Conservation (phyloP, 129 eudicot genomes). For the Mikania micrantha region DNA sequence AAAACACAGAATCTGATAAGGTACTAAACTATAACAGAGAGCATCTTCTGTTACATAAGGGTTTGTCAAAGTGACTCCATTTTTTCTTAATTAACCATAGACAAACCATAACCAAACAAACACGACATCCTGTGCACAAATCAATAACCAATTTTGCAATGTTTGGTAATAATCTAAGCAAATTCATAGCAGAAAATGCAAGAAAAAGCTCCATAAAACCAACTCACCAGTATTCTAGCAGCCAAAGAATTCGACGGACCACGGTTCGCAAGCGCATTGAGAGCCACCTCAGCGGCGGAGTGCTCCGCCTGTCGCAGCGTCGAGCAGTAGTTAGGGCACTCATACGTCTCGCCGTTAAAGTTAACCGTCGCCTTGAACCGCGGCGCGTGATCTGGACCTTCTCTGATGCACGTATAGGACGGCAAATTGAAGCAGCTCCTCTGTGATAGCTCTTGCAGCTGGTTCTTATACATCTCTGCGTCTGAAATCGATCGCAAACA, state of each 20-base stretch:
- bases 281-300: slow-evolving; percentile 74
- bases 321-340: slow-evolving; percentile 49
- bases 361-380: slow-evolving; percentile 57
- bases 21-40: neutral
- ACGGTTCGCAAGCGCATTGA: slow-evolving; percentile 42
- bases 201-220: neutral
- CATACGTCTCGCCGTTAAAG: slow-evolving; percentile 66
- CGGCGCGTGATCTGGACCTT: slow-evolving; percentile 34
- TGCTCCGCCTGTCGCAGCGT: slow-evolving; percentile 75
- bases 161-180: neutral
- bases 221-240: slow-evolving; percentile 48
- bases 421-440: slow-evolving; percentile 71
- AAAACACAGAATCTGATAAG: neutral
- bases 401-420: slow-evolving; percentile 49
- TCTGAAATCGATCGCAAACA: neutral
- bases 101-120: neutral
- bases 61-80: neutral
- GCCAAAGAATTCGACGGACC: slow-evolving; percentile 62
- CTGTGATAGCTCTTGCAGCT: slow-evolving; percentile 76
- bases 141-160: too few species aligned
- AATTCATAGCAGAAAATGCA: neutral
- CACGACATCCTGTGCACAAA: neutral
- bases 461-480: slow-evolving; percentile 53
- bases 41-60: neutral
- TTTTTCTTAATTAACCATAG: neutral